Evolutionary conservation across 768 basidiomycete species (phyloP), one percentile per base, ranked within the genome.

Genomic region (Termitomyces bulborhizus): DNA sequence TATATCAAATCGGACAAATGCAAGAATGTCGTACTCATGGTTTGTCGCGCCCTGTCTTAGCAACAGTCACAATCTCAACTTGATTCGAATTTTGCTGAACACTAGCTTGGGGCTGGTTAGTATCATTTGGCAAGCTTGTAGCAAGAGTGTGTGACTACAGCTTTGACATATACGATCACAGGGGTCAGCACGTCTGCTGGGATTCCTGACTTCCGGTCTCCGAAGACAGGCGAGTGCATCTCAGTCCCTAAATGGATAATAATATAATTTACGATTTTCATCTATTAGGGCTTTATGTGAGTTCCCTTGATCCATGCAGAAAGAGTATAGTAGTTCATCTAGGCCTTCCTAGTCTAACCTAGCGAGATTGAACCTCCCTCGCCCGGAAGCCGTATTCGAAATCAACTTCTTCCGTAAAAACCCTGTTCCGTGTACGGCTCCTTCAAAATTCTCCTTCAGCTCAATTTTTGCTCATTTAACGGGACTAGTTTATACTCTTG

Each of bases 341-440:
- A 7, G 34, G 32, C 27, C 36, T 46, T 27, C 45, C 26, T 65
- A 93, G 90, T 81, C 88, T 11, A 91, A 93, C 64, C 77, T 92
- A 32, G 82, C 85, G 27, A 76, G 84, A 58, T 70, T 93, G 42
- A 86, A 87, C 16, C 78, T 93, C 13, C 94, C 93, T n/a, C 84
- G 88, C 63, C 93, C 95, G 0, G 95, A 98, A 63, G 95, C 95
- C 0, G 94, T 98, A 31, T 98, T 98, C 63, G 90, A 98, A 61
- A 88, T 98, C 63, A 74, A 75, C 47, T 98, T 86, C 73, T 95
- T 98, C 75, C 76, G 82, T 60, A 65, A 71, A 43, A 90, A 91
- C 58, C 93, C 93, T 3, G 73, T 83, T 15, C 90, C 93, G 32
- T 93, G 90, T 90, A 63, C 57, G 84, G 66, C 53, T 12, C 49